Evolutionary conservation across 495 filamentous ascomycete species (phyloP), one percentile per base, ranked within the genome.

Genomic region (Melanomma pulvis-pyrius): DNA sequence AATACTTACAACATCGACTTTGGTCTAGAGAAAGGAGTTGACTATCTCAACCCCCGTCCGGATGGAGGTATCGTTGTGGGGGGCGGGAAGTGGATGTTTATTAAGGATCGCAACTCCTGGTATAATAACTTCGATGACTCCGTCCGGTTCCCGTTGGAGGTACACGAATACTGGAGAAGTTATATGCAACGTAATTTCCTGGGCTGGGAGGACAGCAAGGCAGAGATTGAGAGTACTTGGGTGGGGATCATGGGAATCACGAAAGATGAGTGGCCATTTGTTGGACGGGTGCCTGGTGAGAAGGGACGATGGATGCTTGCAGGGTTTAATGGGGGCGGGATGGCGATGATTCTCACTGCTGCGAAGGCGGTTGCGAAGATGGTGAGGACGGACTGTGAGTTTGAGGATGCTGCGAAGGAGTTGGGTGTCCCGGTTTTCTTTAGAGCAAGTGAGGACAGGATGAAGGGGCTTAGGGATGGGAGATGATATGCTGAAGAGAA

Each of bases 241-340:
- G 82, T 81, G 13, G 83, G 82, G 0, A 83, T 82, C 75, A 79
- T 71, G 81, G 67, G 29, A n/a, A 8, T 34, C 41, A 70, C 67
- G 15, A 13, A 17, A 9, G 67, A 70, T 56, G 62, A 55, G 22
- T 70, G 36, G 30, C 83, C 83, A 7, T 78, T 82, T 64, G 72
- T 84, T 29, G 83, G 83, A 15, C 49, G 59, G 34, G 75, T 85
- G 7, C 84, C 83, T 2, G 77, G 71, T 2, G 65, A 71, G 29
- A 47, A 75, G 5, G 77, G 74, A 6, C 76, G 80, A 53, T 86
- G 68, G 59, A 75, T 87, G 17, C 59, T 80, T 39, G 82, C 82
- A 1, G 82, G 82, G 0, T 85, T 84, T 71, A 81, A 84, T 61
- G 83, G 83, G 3, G 80, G 81, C 65, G 83, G 84, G 0, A 87